Conservation (phyloP, 2,329 filamentous ascomycete genomes). For the Talaromyces sp. region DNA sequence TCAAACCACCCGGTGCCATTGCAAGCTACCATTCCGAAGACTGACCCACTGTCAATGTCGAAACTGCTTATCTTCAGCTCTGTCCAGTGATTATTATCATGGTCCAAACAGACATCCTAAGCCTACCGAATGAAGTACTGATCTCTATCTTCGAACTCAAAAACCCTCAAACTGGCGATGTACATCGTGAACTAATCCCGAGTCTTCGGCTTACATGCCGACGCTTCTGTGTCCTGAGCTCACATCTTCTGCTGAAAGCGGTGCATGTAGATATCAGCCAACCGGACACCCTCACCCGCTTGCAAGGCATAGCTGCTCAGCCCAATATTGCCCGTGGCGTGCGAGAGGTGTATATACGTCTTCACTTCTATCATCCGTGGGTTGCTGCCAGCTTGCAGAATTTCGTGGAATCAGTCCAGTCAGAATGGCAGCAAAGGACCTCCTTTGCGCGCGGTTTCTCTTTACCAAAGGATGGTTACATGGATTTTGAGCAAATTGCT, state of each 20-base stretch:
- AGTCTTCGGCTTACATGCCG: constrained; percentile 2
- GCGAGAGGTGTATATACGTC: background rate
- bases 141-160: background rate
- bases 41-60: too few relatives aligned
- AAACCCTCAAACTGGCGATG: background rate
- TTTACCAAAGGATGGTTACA: too few relatives aligned
- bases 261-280: background rate
- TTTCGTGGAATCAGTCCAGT: background rate
- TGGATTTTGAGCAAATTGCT: too few relatives aligned
- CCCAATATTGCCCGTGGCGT: background rate
- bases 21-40: too few relatives aligned
- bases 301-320: background rate
- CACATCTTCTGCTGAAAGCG: background rate
- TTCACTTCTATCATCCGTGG: constrained; percentile 2
- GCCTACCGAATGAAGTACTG: background rate
- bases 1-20: too few relatives aligned
- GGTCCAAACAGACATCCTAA: background rate
- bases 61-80: too few relatives aligned
- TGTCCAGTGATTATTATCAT: too few relatives aligned
- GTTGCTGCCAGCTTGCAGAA: background rate
- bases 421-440: background rate
- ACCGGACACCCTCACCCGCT: background rate
- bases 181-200: constrained; percentile 1
- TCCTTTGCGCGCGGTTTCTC: background rate
- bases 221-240: background rate